A percentile compares a stretch with the other conserved stretches of the same genome.
Evolutionary conservation across 306 rosid genomes (phyloP).

Genomic region (Sechiopsis laciniata): DNA sequence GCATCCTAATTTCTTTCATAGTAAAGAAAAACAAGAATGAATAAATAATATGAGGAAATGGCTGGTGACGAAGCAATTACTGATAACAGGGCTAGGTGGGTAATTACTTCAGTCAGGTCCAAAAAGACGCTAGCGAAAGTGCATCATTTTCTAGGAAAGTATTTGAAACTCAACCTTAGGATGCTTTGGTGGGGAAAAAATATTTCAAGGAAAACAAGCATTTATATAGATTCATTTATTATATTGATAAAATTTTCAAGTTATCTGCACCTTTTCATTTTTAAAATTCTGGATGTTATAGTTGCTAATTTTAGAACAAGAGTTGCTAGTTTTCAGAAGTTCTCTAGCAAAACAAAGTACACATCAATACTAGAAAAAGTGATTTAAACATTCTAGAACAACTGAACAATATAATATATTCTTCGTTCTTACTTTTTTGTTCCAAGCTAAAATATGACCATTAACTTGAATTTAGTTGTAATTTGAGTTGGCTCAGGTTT

Average conservation of each 20-base stretch:
- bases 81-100: neutral
- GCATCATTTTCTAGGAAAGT: neutral
- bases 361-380: neutral
- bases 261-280: neutral
- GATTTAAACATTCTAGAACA: neutral
- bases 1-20: neutral
- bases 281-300: neutral
- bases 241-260: neutral
- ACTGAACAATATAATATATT: neutral
- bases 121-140: neutral
- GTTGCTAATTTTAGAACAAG: neutral
- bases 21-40: constrained; percentile 5
- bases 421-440: neutral
- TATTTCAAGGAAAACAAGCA: neutral
- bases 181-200: neutral
- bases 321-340: neutral
- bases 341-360: neutral
- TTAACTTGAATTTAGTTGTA: neutral
- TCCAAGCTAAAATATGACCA: neutral
- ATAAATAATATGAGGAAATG: neutral
- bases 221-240: neutral
- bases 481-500: neutral
- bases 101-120: neutral
- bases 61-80: neutral
- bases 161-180: neutral